Evolutionary conservation across 2,329 filamentous ascomycete genomes (phyloP).

Genomic region (Eutypa lata): DNA sequence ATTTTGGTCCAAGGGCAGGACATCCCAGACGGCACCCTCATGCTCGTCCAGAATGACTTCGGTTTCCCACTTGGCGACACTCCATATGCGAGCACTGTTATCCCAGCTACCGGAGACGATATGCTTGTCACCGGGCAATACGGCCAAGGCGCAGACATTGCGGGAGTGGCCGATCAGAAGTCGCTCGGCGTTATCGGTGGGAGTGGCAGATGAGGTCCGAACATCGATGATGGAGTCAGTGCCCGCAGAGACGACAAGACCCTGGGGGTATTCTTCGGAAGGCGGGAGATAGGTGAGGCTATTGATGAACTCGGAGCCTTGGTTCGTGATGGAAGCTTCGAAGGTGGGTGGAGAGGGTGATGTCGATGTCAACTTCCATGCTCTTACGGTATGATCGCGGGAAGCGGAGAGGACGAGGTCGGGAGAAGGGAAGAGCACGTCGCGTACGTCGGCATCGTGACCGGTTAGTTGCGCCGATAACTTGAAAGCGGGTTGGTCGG

Average conservation of each 20-base stretch:
- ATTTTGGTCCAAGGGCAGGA: constrained; percentile 74
- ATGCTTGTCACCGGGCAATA: constrained; percentile 66
- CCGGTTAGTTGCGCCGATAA: constrained; percentile 85
- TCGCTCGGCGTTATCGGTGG: constrained; percentile 77
- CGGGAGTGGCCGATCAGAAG: constrained; percentile 81
- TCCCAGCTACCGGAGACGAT: constrained; percentile 96
- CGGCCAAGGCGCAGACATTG: constrained; percentile 86
- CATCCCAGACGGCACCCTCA: constrained; percentile 79
- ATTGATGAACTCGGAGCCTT: constrained; percentile 86
- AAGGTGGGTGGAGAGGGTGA: constrained; percentile 66
- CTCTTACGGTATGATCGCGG: constrained; percentile 82
- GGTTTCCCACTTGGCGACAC: constrained; percentile 78
- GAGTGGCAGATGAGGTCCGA: constrained; percentile 63
- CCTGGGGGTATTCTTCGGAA: constrained; percentile 66
- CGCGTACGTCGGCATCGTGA: constrained; percentile 93
- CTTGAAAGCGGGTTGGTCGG: constrained; percentile 66
- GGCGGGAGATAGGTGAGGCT: constrained; percentile 74
- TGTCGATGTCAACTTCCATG: constrained; percentile 71
- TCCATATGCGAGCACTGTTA: constrained; percentile 81
- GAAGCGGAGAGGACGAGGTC: constrained; percentile 80
- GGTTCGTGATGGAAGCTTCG: constrained; percentile 73
- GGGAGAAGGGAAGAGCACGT: constrained; percentile 72
- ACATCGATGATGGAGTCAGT: constrained; percentile 93
- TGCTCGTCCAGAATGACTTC: constrained; percentile 72
- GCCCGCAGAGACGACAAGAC: constrained; percentile 82